phyloP scores from a whole-genome alignment of 169 alveolate genomes.

The Cryptosporidium canis region DNA sequence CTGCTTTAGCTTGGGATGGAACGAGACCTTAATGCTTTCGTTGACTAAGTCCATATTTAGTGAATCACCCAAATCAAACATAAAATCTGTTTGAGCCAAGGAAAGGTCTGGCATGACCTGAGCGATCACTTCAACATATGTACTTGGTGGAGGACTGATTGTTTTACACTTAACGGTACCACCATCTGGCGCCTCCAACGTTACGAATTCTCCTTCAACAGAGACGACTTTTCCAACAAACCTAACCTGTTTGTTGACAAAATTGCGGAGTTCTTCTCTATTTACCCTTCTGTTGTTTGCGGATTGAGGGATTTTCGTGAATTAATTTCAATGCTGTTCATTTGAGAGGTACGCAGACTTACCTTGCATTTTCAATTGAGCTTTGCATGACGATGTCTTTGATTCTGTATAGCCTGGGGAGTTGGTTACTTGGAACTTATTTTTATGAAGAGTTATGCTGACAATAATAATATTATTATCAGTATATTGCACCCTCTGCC shows the following conservation, averaged over 20 bases:
- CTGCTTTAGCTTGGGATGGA: conserved; percentile 52
- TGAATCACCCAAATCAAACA: conserved; percentile 66
- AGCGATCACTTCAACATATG: conserved; percentile 62
- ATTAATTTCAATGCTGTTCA: neutral
- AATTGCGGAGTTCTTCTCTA: conserved; percentile 49
- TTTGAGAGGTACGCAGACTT: neutral
- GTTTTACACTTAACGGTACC: conserved; percentile 64
- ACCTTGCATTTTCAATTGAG: conserved; percentile 69
- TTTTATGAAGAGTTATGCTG: neutral
- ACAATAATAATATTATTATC: neutral
- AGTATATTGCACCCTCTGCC: neutral
- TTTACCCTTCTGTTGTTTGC: conserved; percentile 23
- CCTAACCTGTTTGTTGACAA: conserved; percentile 59
- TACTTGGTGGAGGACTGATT: conserved; percentile 68
- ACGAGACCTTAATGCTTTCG: conserved; percentile 60
- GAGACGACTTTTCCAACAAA: conserved; percentile 63
- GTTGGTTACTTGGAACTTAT: neutral
- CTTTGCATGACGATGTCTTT: conserved; percentile 14
- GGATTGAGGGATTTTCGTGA: neutral
- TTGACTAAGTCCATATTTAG: conserved; percentile 62
- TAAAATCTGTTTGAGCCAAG: conserved; percentile 49
- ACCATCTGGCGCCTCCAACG: conserved; percentile 68
- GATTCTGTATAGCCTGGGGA: neutral
- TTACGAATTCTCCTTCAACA: conserved; percentile 56
- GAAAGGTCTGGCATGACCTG: conserved; percentile 71